Percentiles rank a stretch among this genome's conserved stretches.
Conservation (phyloP, 192 early-diverging fungal species). For the Polychytrium aggregatum region DNA sequence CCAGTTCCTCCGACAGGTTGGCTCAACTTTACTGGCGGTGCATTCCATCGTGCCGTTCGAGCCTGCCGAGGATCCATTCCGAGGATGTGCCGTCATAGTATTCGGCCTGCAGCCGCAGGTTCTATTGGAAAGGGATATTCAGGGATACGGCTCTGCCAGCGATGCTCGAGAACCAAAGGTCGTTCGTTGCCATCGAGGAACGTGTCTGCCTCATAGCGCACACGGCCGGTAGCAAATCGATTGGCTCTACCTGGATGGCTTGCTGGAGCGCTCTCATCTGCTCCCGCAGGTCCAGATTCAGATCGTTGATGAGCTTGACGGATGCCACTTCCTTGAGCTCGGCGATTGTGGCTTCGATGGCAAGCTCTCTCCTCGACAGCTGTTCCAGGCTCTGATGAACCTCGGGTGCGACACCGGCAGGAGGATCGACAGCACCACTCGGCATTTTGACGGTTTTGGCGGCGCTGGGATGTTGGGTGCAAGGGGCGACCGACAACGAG, state of each 20-base stretch:
- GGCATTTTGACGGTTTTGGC: too few species aligned
- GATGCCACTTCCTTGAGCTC: too few species aligned
- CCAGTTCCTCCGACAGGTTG: neutral
- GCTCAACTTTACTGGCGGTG: constrained; percentile 30
- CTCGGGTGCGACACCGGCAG: too few species aligned
- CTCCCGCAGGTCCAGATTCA: constrained; percentile 7
- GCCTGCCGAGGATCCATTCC: constrained; percentile 18
- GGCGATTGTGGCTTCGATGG: too few species aligned
- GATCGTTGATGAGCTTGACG: too few species aligned
- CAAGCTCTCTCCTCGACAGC: too few species aligned
- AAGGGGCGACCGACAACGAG: too few species aligned
- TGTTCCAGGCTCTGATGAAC: too few species aligned
- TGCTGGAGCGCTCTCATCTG: constrained; percentile 3
- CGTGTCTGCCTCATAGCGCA: neutral
- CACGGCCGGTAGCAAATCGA: neutral
- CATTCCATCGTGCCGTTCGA: constrained; percentile 38
- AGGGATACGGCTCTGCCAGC: neutral
- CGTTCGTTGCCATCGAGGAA: neutral
- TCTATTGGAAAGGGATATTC: too few species aligned
- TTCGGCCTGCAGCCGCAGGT: constrained; percentile 32
- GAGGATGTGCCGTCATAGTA: constrained; percentile 38
- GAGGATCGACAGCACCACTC: too few species aligned
- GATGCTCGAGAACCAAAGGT: neutral
- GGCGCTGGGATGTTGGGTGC: too few species aligned
- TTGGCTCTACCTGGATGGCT: constrained; percentile 5